Conservation (phyloP, 192 early-diverging fungal species). For the Globomyces pollinis-pini region DNA sequence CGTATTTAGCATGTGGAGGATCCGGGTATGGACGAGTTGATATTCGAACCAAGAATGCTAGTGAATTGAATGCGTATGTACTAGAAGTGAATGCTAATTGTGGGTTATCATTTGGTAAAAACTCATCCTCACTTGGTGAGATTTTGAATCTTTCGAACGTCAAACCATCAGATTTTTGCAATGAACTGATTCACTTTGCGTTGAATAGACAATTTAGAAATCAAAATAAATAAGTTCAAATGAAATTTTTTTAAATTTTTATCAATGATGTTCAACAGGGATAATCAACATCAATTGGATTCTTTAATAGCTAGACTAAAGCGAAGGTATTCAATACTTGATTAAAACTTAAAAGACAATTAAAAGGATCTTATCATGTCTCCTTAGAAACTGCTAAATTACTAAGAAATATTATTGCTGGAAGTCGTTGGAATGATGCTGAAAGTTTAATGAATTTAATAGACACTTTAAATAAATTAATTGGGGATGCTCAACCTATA, state of each 20-base stretch:
- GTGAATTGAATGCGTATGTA: slow-evolving; percentile 29
- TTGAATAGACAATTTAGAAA: slow-evolving; percentile 6
- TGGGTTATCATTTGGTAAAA: slow-evolving; percentile 36
- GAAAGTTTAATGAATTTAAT: slow-evolving; percentile 53
- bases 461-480: slow-evolving; percentile 56
- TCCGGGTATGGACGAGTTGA: slow-evolving; percentile 44
- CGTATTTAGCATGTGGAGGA: slow-evolving; percentile 32
- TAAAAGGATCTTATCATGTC: slow-evolving; percentile 32
- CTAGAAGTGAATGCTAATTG: slow-evolving; percentile 46
- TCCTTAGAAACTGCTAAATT: slow-evolving; percentile 63
- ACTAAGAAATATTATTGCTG: slow-evolving; percentile 68
- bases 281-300: slow-evolving; percentile 6
- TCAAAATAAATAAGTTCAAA: background rate
- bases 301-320: slow-evolving; percentile 11
- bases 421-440: slow-evolving; percentile 63
- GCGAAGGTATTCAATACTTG: background rate
- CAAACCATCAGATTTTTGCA: slow-evolving; percentile 14
- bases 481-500: slow-evolving; percentile 75
- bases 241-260: background rate
- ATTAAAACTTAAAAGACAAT: slow-evolving; percentile 32
- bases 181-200: slow-evolving; percentile 22
- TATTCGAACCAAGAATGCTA: slow-evolving; percentile 30
- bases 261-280: background rate
- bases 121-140: slow-evolving; percentile 28
- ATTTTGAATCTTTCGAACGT: slow-evolving; percentile 21